phyloP scores from a whole-genome alignment of 352 stramenopile genomes.

The Pythium biforme region DNA sequence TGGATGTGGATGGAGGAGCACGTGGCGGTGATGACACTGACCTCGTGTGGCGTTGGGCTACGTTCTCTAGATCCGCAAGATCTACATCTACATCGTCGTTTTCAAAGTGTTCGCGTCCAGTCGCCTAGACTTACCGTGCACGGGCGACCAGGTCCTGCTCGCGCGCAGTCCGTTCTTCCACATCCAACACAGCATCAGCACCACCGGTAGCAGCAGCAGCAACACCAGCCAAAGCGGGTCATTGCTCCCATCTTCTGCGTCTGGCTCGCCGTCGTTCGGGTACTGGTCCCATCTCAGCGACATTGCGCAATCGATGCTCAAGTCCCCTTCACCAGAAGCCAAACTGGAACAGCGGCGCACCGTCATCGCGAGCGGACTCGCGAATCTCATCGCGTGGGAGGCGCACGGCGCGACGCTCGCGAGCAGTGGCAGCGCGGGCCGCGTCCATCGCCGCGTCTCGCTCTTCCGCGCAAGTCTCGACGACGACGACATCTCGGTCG shows the following conservation, averaged over 20 bases:
- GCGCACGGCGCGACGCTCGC: constrained; percentile 40
- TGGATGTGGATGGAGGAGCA: not conserved
- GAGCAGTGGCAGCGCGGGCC: not conserved
- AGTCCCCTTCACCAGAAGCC: constrained; percentile 11
- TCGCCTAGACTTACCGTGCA: constrained; percentile 68
- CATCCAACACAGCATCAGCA: constrained; percentile 2
- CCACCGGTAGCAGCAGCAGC: not conserved
- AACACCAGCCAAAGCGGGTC: constrained; percentile 1
- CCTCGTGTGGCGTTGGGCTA: no score
- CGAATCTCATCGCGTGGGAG: constrained; percentile 70
- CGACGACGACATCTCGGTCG: constrained; percentile 79
- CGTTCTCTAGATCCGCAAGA: constrained; percentile 68
- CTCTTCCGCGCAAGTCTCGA: constrained; percentile 76
- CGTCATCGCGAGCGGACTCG: constrained; percentile 37
- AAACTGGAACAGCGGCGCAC: constrained; percentile 15
- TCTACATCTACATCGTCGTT: constrained; percentile 83
- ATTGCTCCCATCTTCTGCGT: constrained; percentile 3
- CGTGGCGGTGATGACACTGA: no score
- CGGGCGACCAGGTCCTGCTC: constrained; percentile 74
- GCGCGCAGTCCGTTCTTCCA: constrained; percentile 75
- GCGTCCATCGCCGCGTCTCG: constrained; percentile 30
- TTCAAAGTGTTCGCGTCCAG: constrained; percentile 81
- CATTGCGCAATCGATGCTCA: constrained; percentile 68
- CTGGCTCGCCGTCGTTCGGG: constrained; percentile 31
- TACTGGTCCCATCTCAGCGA: constrained; percentile 78